Percentiles rank a stretch among this genome's conserved stretches.
Evolutionary conservation across 176 grass and related monocot species (phyloP).

Genomic region (Zizania latifolia): DNA sequence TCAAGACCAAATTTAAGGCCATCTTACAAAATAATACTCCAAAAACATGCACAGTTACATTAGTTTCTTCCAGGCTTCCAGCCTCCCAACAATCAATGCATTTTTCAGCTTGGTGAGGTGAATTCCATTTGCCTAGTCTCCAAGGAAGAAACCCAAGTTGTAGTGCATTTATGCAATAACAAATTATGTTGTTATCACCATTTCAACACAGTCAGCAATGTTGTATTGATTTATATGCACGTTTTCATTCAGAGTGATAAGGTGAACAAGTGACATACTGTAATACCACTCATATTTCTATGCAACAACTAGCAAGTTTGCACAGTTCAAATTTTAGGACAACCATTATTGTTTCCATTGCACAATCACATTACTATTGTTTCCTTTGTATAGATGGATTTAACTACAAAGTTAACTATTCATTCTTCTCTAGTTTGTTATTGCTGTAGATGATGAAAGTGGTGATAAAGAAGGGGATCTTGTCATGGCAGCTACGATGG

Average conservation of each 20-base stretch:
- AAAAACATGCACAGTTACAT: not conserved
- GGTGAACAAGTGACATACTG: not conserved
- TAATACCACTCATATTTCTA: not conserved
- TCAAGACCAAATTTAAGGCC: not conserved
- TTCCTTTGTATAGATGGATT: not conserved
- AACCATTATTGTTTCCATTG: no score
- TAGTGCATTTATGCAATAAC: not conserved
- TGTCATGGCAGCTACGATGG: slow-evolving; percentile 73
- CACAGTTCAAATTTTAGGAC: not conserved
- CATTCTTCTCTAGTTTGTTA: slow-evolving; percentile 90
- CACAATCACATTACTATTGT: not conserved
- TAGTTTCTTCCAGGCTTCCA: not conserved
- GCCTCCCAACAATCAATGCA: no score
- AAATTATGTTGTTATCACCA: not conserved
- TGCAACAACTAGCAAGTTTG: not conserved
- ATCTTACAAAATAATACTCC: not conserved
- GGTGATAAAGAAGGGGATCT: slow-evolving; percentile 65
- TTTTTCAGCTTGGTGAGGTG: not conserved
- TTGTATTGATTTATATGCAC: no score
- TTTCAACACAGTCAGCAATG: not conserved
- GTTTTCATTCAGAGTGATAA: not conserved
- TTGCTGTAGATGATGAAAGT: slow-evolving; percentile 91
- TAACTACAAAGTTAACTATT: slow-evolving; percentile 41
- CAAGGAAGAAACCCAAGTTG: not conserved
- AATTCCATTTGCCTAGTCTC: no score